A percentile compares a stretch with the other conserved stretches of the same genome.
Evolutionary conservation across 2,329 filamentous ascomycete genomes (phyloP).

Genomic region (Exophiala sideris): DNA sequence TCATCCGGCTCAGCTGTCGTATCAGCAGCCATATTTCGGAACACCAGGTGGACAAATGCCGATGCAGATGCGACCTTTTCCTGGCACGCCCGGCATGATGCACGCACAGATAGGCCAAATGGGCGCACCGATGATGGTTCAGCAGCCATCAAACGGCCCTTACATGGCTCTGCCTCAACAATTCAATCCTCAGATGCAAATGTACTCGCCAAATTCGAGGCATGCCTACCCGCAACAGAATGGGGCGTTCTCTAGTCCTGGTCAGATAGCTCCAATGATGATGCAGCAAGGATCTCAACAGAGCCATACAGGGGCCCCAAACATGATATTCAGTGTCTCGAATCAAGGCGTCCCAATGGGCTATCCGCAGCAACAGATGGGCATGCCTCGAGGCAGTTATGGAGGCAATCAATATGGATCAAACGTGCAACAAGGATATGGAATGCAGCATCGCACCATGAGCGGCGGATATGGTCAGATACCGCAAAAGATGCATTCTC

Average conservation of each 20-base stretch:
- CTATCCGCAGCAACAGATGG: slow-evolving; percentile 65
- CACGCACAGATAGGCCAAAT: slow-evolving; percentile 68
- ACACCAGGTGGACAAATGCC: slow-evolving; percentile 60
- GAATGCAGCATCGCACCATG: slow-evolving; percentile 55
- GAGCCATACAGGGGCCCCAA: slow-evolving; percentile 72
- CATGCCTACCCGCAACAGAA: slow-evolving; percentile 61
- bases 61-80: slow-evolving; percentile 67
- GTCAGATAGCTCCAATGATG: slow-evolving; percentile 87
- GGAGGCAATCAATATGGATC: slow-evolving; percentile 62
- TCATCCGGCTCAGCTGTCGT: slow-evolving; percentile 66
- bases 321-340: slow-evolving; percentile 36
- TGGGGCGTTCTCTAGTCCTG: slow-evolving; percentile 79
- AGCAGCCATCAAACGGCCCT: slow-evolving; percentile 62
- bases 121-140: slow-evolving; percentile 79
- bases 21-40: slow-evolving; percentile 69
- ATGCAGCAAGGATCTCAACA: slow-evolving; percentile 91
- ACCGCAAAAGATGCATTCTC: slow-evolving; percentile 42
- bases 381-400: slow-evolving; percentile 58
- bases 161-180: slow-evolving; percentile 73
- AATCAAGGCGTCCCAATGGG: slow-evolving; percentile 67
- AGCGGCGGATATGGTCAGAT: slow-evolving; percentile 56
- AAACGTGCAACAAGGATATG: slow-evolving; percentile 63
- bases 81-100: slow-evolving; percentile 69
- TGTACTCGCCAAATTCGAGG: slow-evolving; percentile 75
- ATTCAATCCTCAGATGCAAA: slow-evolving; percentile 69